A percentile compares a stretch with the other conserved stretches of the same genome.
Evolutionary conservation across 129 eudicot species (phyloP).

Genomic region (Ambrosia artemisiifolia): DNA sequence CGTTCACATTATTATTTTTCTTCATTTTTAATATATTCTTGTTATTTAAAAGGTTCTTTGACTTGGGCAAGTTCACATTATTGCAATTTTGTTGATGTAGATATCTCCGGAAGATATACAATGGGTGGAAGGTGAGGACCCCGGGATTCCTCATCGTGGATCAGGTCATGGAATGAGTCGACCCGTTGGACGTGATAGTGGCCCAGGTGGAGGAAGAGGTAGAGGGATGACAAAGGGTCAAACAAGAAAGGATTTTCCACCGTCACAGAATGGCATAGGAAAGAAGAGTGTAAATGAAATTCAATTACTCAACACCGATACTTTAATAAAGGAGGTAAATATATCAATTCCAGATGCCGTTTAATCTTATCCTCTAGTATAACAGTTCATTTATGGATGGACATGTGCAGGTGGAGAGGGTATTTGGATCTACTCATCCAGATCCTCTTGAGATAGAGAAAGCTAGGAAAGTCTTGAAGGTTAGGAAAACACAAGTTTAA

Average conservation of each 20-base stretch:
- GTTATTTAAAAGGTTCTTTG: background rate
- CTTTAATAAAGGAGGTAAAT: conserved; percentile 86
- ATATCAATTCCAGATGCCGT: background rate
- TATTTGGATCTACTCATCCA: conserved; percentile 57
- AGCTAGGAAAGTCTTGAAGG: conserved; percentile 72
- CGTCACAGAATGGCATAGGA: conserved; percentile 82
- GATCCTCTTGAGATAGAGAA: conserved; percentile 73
- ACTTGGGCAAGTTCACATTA: background rate
- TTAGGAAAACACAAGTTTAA: conserved; percentile 26
- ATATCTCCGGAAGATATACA: conserved; percentile 86
- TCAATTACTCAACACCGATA: conserved; percentile 70
- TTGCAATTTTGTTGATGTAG: conserved; percentile 31
- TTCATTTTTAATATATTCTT: background rate
- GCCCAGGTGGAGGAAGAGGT: conserved; percentile 79
- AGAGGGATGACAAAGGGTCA: conserved; percentile 66
- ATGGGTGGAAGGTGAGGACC: conserved; percentile 93
- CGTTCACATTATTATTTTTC: background rate
- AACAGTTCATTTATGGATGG: conserved; percentile 13
- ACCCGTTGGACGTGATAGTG: conserved; percentile 52
- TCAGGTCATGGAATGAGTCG: conserved; percentile 63
- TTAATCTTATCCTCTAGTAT: background rate
- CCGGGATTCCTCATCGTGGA: conserved; percentile 56
- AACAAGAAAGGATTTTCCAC: conserved; percentile 62
- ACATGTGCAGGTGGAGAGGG: conserved; percentile 69
- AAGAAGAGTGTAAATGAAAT: conserved; percentile 70